phyloP scores from a whole-genome alignment of 305 asterid genomes.

The Rubia balearica region DNA sequence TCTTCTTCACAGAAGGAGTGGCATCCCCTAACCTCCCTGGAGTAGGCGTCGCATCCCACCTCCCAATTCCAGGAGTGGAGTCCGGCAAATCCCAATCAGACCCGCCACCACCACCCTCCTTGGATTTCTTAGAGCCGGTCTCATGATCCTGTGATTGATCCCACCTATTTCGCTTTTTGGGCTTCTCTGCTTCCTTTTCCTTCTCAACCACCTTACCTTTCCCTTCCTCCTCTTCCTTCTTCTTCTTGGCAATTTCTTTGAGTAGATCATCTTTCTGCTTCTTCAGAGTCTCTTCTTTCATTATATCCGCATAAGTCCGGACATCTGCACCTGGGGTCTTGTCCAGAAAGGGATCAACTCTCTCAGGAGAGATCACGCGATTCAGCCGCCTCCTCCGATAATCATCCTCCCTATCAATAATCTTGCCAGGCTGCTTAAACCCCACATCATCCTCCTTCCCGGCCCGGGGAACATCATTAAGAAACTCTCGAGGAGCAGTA shows the following conservation, averaged over 20 bases:
- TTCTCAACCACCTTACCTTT: conserved; percentile 25
- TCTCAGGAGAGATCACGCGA: conserved; percentile 78
- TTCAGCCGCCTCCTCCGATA: conserved; percentile 77
- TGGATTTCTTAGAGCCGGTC: neutral
- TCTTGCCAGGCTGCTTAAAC: conserved; percentile 64
- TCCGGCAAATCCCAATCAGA: conserved; percentile 96
- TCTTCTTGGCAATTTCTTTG: conserved; percentile 70
- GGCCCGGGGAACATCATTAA: conserved; percentile 57
- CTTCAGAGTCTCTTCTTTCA: conserved; percentile 73
- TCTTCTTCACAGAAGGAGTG: conserved; percentile 67
- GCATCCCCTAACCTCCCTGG: conserved; percentile 94
- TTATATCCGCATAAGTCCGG: conserved; percentile 83
- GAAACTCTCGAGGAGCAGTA: conserved; percentile 69
- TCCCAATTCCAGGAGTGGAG: conserved; percentile 67
- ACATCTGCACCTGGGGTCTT: conserved; percentile 91
- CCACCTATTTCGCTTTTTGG: conserved; percentile 97
- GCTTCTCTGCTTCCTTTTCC: conserved; percentile 49
- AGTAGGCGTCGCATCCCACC: conserved; percentile 96
- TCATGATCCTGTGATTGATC: conserved; percentile 61
- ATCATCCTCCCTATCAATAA: conserved; percentile 86
- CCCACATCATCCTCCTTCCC: conserved; percentile 72
- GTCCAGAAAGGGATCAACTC: conserved; percentile 79
- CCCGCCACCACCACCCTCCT: conserved; percentile 35
- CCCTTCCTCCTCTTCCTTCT: conserved; percentile 64
- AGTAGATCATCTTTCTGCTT: conserved; percentile 75